Conservation (phyloP, 2,329 filamentous ascomycete genomes). For the Alternaria ventricosa region DNA sequence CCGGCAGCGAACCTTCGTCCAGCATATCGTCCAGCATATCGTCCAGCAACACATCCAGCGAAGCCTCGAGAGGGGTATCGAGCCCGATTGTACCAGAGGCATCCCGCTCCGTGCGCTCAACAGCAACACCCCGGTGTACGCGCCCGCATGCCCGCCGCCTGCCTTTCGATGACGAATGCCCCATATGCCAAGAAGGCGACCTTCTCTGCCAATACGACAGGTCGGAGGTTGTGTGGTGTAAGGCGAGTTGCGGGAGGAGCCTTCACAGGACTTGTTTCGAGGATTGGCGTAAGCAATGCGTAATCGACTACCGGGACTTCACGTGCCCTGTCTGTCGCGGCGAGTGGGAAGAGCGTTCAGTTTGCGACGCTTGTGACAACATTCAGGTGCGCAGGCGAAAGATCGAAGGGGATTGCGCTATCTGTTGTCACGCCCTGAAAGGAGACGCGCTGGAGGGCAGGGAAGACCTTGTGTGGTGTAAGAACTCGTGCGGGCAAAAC, state of each 20-base stretch:
- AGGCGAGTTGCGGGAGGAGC: slow-evolving; percentile 17
- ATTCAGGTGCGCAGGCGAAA: neutral
- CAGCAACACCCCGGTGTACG: neutral
- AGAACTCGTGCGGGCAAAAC: slow-evolving; percentile 20
- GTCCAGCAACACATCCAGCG: neutral
- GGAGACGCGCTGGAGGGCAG: neutral
- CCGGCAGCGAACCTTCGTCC: neutral
- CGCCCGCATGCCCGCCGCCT: slow-evolving; percentile 22
- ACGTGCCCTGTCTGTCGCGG: slow-evolving; percentile 22
- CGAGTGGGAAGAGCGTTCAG: slow-evolving; percentile 10
- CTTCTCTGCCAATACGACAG: slow-evolving; percentile 1
- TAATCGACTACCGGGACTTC: neutral
- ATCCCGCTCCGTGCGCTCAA: neutral
- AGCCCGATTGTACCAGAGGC: neutral
- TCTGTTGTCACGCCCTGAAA: slow-evolving; percentile 7
- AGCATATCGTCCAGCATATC: neutral
- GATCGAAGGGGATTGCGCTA: slow-evolving; percentile 1
- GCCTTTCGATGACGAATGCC: slow-evolving; percentile 21
- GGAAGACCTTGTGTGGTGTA: slow-evolving; percentile 19
- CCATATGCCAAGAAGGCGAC: slow-evolving; percentile 25
- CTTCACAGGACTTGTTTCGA: slow-evolving; percentile 26
- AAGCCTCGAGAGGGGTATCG: neutral
- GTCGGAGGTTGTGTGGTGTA: slow-evolving; percentile 25
- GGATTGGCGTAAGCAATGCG: slow-evolving; percentile 11
- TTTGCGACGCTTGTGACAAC: neutral